Evolutionary conservation across 129 eudicot genomes (phyloP).

Genomic region (Centella asiatica): DNA sequence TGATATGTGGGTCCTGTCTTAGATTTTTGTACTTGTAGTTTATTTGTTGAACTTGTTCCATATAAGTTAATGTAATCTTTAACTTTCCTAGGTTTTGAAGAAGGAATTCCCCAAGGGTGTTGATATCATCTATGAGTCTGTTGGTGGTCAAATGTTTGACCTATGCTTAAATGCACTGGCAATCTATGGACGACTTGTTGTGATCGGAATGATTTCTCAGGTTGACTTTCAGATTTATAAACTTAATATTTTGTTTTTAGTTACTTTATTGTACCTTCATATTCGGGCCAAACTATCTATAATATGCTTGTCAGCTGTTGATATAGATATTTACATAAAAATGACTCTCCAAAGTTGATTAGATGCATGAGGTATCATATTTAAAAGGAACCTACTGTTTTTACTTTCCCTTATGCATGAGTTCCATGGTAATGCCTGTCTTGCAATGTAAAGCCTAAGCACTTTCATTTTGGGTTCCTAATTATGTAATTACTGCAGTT

Average conservation of each 20-base stretch:
- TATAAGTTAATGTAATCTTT: background rate
- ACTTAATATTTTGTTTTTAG: background rate
- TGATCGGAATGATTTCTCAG: constrained; percentile 99
- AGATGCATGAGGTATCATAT: background rate
- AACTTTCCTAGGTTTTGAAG: constrained; percentile 58
- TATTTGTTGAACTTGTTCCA: background rate
- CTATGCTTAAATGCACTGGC: constrained; percentile 77
- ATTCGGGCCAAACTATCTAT: background rate
- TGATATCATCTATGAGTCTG: constrained; percentile 89
- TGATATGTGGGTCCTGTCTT: constrained; percentile 2
- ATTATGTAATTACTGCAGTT: too few species aligned
- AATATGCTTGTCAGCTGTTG: background rate
- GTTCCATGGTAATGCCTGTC: too few species aligned
- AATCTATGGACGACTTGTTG: constrained; percentile 72
- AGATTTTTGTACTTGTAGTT: too few species aligned
- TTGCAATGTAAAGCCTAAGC: too few species aligned
- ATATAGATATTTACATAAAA: too few species aligned
- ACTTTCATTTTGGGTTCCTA: too few species aligned
- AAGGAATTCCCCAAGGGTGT: constrained; percentile 88
- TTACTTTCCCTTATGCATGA: background rate
- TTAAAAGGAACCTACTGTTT: background rate
- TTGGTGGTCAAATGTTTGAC: constrained; percentile 96
- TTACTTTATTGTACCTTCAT: background rate
- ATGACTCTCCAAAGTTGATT: background rate
- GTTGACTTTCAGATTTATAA: constrained; percentile 22